Conservation (phyloP, 305 asterid genomes). For the Rubia peregrina region DNA sequence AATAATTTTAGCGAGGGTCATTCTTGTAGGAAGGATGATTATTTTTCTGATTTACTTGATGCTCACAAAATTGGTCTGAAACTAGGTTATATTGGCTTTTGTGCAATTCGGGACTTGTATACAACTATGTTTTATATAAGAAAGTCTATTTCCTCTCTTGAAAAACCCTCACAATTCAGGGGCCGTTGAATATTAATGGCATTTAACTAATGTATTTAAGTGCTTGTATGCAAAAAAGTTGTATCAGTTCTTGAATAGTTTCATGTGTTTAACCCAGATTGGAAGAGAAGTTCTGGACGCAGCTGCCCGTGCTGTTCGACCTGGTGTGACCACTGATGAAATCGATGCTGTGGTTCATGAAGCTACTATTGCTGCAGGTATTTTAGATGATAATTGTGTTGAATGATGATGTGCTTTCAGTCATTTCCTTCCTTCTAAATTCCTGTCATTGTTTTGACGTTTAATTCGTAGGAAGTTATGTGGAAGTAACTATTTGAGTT, state of each 20-base stretch:
- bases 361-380: conserved; percentile 94
- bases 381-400: conserved; percentile 4
- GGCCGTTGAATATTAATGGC: not conserved
- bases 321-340: conserved; percentile 97
- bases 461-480: not conserved
- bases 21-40: not conserved
- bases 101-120: not conserved
- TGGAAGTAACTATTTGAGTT: not conserved
- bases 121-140: not conserved
- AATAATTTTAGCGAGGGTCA: not conserved
- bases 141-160: not conserved
- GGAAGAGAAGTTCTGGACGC: conserved; percentile 95
- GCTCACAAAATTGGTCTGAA: not conserved
- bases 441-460: not conserved
- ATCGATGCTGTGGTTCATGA: conserved; percentile 97
- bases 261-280: conserved; percentile 39
- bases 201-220: not conserved
- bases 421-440: conserved; percentile 3
- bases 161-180: not conserved
- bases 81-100: not conserved
- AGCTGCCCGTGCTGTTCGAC: conserved; percentile 83
- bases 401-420: conserved; percentile 1
- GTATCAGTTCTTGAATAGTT: not conserved
- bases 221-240: not conserved
- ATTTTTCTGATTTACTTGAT: not conserved